These are phyloP conservation scores for Ligustrum vulgare DNA, from an alignment of 257 asterid genomes.

Conservation along the genomic window DNA sequence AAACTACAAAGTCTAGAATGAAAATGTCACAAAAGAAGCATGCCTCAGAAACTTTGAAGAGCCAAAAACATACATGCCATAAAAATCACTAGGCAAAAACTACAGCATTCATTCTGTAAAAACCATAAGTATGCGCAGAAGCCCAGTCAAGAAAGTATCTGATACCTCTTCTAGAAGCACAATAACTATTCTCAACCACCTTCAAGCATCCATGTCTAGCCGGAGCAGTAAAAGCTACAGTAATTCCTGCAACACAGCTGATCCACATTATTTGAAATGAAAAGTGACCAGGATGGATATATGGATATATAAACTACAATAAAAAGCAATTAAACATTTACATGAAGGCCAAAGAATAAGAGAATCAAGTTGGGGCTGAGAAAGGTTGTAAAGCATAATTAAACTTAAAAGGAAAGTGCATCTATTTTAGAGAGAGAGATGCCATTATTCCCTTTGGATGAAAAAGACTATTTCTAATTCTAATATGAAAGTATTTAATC, in stretches of 20 bases:
- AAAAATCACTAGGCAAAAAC: not conserved
- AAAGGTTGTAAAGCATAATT: conserved; percentile 1
- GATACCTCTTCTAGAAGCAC: conserved; percentile 90
- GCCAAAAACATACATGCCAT: not conserved
- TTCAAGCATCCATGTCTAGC: conserved; percentile 85
- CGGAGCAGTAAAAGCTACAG: conserved; percentile 76
- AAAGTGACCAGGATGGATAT: conserved; percentile 1
- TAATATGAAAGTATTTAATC: not conserved
- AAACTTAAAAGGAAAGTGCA: not conserved
- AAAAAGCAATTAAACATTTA: not conserved
- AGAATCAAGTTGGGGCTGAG: conserved; percentile 3
- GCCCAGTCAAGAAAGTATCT: conserved; percentile 3
- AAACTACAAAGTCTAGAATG: not conserved
- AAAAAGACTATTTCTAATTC: not conserved
- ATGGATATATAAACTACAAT: not conserved
- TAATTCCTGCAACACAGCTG: conserved; percentile 54
- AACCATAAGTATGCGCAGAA: conserved; percentile 13
- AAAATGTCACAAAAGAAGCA: not conserved
- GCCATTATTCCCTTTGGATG: not conserved
- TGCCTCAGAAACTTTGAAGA: not conserved
- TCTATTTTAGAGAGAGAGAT: conserved; percentile 5
- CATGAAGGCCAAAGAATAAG: conserved; percentile 11
- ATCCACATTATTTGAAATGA: conserved; percentile 4
- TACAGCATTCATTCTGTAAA: conserved; percentile 13
- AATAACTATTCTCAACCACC: conserved; percentile 83